Percentiles rank a stretch among this genome's conserved stretches.
Evolutionary conservation across 2,329 filamentous ascomycete species (phyloP).

Genomic region (Paraconiothyrium brasiliense): DNA sequence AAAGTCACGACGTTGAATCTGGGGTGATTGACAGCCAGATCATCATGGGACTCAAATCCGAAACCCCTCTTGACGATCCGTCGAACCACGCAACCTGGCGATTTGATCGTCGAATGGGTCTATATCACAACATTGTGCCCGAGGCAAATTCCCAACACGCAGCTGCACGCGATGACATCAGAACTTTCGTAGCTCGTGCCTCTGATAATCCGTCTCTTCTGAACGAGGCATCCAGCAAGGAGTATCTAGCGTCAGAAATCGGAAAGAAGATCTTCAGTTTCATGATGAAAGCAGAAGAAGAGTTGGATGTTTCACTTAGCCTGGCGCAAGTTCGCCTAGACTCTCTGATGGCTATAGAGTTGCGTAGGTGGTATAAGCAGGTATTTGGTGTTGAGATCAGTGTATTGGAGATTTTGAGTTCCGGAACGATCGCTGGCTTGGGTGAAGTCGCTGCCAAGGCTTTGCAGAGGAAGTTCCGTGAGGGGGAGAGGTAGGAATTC

Average conservation of each 20-base stretch:
- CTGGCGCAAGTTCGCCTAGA: slow-evolving; percentile 44
- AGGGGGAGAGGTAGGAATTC: no score
- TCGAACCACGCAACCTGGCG: no score
- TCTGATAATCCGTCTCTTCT: no score
- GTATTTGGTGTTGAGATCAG: slow-evolving; percentile 40
- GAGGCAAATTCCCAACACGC: neutral
- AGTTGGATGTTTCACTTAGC: slow-evolving; percentile 21
- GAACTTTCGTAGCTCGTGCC: neutral
- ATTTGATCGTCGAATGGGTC: neutral
- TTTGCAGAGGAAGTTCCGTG: no score
- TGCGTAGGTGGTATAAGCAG: slow-evolving; percentile 52
- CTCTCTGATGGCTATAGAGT: slow-evolving; percentile 48
- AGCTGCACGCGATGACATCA: neutral
- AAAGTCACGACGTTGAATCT: no score
- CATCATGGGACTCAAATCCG: no score
- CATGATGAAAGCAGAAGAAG: slow-evolving; percentile 32
- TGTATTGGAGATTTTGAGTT: slow-evolving; percentile 29
- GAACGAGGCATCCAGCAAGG: no score
- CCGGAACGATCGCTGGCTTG: no score
- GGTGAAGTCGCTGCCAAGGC: no score
- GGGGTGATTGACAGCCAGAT: no score
- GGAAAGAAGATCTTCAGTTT: slow-evolving; percentile 20
- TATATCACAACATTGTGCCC: neutral
- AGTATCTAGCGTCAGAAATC: no score
- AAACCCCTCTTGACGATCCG: no score